Percentiles rank a stretch among this genome's conserved stretches.
Conservation (phyloP, 2,329 filamentous ascomycete species). For the Aspergillus sp. region DNA sequence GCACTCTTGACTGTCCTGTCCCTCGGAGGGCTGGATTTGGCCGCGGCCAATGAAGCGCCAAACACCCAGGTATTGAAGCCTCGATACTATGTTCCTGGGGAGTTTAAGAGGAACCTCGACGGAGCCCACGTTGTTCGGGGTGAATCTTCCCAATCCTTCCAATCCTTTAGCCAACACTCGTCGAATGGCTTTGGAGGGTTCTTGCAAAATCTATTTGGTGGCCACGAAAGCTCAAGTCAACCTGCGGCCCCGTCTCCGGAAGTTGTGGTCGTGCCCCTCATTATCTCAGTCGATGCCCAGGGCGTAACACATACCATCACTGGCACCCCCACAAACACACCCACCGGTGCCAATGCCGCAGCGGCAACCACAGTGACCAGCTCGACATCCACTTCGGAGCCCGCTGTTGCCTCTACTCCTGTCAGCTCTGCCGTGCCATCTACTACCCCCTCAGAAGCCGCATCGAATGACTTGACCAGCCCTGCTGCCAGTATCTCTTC, state of each 20-base stretch:
- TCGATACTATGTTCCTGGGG: conserved; percentile 29
- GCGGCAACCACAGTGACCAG: conserved; percentile 9
- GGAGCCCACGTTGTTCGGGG: background rate
- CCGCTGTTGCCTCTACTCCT: background rate
- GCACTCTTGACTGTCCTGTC: conserved; percentile 29
- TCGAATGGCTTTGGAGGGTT: background rate
- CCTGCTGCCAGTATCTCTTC: background rate
- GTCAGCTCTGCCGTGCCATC: background rate
- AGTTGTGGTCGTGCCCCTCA: conserved; percentile 15
- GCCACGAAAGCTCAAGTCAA: background rate
- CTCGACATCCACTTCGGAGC: conserved; percentile 1
- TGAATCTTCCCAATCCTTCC: background rate
- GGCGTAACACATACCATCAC: conserved; percentile 20
- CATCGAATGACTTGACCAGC: background rate
- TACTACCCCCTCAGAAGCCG: background rate
- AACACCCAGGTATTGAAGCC: conserved; percentile 25
- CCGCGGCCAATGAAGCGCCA: conserved; percentile 23
- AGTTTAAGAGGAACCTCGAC: conserved; percentile 24
- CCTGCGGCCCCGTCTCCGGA: conserved; percentile 4
- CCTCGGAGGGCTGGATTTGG: conserved; percentile 28
- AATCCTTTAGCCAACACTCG: too few relatives aligned
- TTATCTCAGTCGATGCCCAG: conserved; percentile 15
- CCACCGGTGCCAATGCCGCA: conserved; percentile 1
- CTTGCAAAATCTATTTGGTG: background rate
- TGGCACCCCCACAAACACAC: conserved; percentile 2